Evolutionary conservation across 257 asterid genomes (phyloP).

Genomic region (Solanum microdontum): DNA sequence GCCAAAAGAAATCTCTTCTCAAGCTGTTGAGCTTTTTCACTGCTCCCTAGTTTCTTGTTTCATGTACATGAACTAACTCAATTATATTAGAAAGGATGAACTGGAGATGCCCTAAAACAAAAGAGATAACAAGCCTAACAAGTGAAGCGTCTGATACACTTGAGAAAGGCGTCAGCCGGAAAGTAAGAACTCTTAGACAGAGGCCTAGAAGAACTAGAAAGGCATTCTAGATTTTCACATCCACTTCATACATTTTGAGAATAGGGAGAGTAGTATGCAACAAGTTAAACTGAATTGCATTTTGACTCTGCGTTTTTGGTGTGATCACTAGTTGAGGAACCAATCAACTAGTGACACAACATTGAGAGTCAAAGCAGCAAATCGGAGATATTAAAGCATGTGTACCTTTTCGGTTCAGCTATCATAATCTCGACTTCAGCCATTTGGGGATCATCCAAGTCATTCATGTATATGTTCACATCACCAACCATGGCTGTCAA

Average conservation of each 20-base stretch:
- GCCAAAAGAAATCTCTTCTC: neutral
- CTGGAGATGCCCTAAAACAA: neutral
- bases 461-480: constrained; percentile 85
- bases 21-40: neutral
- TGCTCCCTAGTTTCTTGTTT: neutral
- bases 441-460: constrained; percentile 54
- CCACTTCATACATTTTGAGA: neutral
- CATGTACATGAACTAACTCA: neutral
- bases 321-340: neutral
- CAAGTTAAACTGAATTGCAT: too few relatives aligned
- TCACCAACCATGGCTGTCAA: constrained; percentile 91
- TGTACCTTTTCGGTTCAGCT: constrained; percentile 73
- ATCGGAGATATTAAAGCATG: neutral
- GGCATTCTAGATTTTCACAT: neutral
- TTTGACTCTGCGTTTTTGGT: too few relatives aligned
- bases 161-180: neutral
- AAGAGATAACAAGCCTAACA: neutral
- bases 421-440: constrained; percentile 94
- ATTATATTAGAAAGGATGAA: neutral
- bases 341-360: neutral
- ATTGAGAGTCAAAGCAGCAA: neutral
- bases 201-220: neutral
- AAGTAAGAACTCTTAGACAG: neutral
- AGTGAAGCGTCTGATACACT: neutral
- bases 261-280: too few relatives aligned